A percentile compares a stretch with the other conserved stretches of the same genome.
Conservation (phyloP, 73 alveolate genomes). For the Breviolum minutum region DNA sequence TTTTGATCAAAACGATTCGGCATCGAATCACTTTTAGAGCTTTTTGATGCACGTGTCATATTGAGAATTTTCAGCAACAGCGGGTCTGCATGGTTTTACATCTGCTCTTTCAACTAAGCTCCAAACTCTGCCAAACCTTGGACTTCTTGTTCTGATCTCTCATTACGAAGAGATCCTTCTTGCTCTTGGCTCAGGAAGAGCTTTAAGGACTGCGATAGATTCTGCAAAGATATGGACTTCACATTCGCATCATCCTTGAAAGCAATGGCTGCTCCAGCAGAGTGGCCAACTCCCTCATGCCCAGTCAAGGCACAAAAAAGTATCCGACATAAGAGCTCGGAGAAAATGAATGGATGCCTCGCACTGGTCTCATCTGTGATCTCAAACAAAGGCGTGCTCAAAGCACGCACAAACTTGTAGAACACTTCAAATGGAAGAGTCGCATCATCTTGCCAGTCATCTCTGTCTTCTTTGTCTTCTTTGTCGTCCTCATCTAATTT, state of each 20-base stretch:
- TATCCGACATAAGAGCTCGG: constrained; percentile 57
- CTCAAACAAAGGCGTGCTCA: neutral
- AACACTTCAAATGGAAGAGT: constrained; percentile 75
- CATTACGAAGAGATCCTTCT: neutral
- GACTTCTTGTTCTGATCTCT: constrained; percentile 10
- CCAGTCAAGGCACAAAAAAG: constrained; percentile 46
- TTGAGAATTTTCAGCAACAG: too few species aligned
- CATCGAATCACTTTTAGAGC: too few species aligned
- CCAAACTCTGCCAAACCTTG: constrained; percentile 27
- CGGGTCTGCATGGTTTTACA: neutral
- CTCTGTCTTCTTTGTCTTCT: constrained; percentile 23
- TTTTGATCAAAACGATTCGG: too few species aligned
- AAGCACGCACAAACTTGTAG: constrained; percentile 44
- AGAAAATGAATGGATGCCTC: neutral
- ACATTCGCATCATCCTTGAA: constrained; percentile 38
- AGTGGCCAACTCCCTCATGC: constrained; percentile 53
- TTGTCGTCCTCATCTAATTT: neutral
- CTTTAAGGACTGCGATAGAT: neutral
- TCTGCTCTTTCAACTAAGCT: neutral
- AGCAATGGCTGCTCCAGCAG: constrained; percentile 25
- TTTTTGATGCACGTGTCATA: too few species aligned
- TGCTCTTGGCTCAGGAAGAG: constrained; percentile 7
- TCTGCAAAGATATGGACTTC: neutral
- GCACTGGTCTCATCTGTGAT: neutral
- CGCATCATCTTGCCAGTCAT: neutral